Percentiles rank a stretch among this genome's conserved stretches.
Conservation (phyloP, 2,329 filamentous ascomycete genomes). For the Pseudocercospora cruenta region DNA sequence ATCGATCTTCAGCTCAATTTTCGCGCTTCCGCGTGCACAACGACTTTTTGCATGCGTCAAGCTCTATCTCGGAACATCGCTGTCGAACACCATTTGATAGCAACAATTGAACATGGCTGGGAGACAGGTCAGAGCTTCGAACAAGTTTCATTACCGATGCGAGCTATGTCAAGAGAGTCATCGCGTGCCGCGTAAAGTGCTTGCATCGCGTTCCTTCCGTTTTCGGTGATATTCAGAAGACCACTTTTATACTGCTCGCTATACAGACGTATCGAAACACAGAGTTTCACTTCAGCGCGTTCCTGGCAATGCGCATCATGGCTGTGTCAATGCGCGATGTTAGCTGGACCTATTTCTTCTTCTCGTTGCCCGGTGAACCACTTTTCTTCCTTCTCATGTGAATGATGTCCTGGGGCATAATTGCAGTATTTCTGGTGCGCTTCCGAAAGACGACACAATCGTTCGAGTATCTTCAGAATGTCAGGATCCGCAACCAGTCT, state of each 20-base stretch:
- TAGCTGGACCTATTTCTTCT: not conserved
- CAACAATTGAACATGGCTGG: not conserved
- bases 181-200: not conserved
- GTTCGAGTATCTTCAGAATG: not conserved
- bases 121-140: not conserved
- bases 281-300: not conserved
- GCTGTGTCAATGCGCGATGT: not conserved
- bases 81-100: not conserved
- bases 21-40: conserved; percentile 2
- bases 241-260: conserved; percentile 2
- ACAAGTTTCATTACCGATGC: not conserved
- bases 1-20: not conserved
- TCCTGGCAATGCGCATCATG: not conserved
- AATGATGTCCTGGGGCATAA: conserved; percentile 2
- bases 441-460: not conserved
- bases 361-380: conserved; percentile 6
- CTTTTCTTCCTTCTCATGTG: not conserved
- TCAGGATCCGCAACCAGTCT: not conserved
- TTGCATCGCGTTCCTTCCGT: conserved; percentile 1
- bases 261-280: not conserved
- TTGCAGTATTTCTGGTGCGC: conserved; percentile 1
- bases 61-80: not conserved
- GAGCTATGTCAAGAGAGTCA: not conserved
- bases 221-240: conserved; percentile 7
- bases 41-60: conserved; percentile 8